Conservation (phyloP, 306 rosid species). For the Alnus glutinosa region DNA sequence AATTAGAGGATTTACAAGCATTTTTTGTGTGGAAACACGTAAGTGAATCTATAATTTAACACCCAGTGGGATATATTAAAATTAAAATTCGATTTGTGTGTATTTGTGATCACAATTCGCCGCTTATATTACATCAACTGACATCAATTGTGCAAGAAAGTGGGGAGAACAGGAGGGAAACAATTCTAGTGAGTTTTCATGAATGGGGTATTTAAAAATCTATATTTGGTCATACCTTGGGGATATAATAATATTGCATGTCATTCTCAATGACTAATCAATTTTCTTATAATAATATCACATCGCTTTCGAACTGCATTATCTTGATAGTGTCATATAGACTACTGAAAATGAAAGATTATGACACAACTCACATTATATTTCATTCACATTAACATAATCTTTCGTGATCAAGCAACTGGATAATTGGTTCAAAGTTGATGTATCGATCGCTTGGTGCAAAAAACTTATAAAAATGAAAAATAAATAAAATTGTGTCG, state of each 20-base stretch:
- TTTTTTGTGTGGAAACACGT: slow-evolving; percentile 8
- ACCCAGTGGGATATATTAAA: neutral
- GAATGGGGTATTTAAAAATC: neutral
- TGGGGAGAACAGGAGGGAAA: neutral
- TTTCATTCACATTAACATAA: neutral
- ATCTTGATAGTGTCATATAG: neutral
- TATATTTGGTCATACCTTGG: neutral
- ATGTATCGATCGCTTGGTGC: no score
- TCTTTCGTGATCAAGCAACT: neutral
- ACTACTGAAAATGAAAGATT: slow-evolving; percentile 18
- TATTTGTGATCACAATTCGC: neutral
- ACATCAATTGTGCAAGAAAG: neutral
- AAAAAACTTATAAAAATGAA: no score
- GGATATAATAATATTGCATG: neutral
- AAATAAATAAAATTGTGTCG: no score
- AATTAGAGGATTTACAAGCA: neutral
- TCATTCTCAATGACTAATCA: slow-evolving; percentile 25
- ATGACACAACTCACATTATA: slow-evolving; percentile 32
- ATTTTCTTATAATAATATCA: neutral
- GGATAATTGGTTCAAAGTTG: neutral
- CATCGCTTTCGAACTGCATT: neutral
- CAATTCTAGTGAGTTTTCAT: neutral
- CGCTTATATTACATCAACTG: slow-evolving; percentile 32
- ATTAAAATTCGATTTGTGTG: neutral
- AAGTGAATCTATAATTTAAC: neutral